Percentiles rank a stretch among this genome's conserved stretches.
Conservation (phyloP, 176 grass and related monocot species). For the Oryza punctata region DNA sequence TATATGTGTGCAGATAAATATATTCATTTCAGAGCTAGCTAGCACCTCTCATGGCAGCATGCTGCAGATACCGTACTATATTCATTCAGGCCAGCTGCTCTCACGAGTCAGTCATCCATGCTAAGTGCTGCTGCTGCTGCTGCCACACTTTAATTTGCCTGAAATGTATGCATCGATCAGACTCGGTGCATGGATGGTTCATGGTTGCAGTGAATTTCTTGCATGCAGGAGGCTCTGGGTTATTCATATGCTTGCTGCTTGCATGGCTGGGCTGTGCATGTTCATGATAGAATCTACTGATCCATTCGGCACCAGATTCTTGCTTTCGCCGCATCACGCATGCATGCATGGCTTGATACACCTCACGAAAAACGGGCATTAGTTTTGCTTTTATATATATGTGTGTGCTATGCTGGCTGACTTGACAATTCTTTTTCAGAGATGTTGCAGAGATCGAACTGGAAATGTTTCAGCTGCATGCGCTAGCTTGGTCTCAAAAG, state of each 20-base stretch:
- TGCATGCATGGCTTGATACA: background rate
- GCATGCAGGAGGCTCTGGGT: background rate
- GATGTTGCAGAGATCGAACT: background rate
- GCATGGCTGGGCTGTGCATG: background rate
- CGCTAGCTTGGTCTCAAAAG: background rate
- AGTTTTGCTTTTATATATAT: background rate
- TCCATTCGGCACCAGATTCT: background rate
- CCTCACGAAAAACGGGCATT: background rate
- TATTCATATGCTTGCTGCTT: too few relatives aligned
- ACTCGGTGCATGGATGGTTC: background rate
- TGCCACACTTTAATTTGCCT: background rate
- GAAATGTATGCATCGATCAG: background rate
- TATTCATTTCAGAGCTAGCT: too few relatives aligned
- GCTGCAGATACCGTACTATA: background rate
- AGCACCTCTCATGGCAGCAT: too few relatives aligned
- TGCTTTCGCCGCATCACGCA: background rate
- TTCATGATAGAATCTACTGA: background rate
- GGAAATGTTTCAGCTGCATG: background rate
- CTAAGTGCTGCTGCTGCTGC: background rate
- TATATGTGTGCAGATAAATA: background rate
- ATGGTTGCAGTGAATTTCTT: too few relatives aligned
- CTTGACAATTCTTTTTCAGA: constrained; percentile 5
- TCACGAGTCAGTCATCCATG: background rate
- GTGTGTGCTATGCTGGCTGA: background rate
- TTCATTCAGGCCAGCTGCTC: background rate